Evolutionary conservation across 2,329 filamentous ascomycete genomes (phyloP).

Genomic region (Penicillium thymicola): DNA sequence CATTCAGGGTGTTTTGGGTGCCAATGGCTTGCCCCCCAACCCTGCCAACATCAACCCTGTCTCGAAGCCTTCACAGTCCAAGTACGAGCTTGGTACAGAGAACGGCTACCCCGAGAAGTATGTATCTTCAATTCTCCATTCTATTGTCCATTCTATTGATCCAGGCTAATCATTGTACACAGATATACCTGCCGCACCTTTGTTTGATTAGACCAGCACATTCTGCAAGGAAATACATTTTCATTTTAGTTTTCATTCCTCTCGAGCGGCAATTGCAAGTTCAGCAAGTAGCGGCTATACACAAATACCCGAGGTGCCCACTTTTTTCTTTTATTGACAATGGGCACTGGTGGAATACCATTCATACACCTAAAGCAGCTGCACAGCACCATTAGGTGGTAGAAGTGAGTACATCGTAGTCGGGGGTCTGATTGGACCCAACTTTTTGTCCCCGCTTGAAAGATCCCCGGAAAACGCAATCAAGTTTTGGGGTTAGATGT

Average conservation of each 20-base stretch:
- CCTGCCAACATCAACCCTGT: conserved; percentile 66
- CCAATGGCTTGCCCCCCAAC: conserved; percentile 79
- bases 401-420: neutral
- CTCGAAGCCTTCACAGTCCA: conserved; percentile 33
- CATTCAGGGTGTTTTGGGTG: conserved; percentile 62
- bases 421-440: neutral
- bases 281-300: neutral
- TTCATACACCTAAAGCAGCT: neutral
- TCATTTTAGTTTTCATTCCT: neutral
- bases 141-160: conserved; percentile 14
- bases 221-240: conserved; percentile 2
- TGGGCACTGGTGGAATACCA: neutral
- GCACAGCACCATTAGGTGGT: neutral
- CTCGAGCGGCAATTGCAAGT: neutral
- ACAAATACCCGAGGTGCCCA: neutral
- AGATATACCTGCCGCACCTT: conserved; percentile 49
- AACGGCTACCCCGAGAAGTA: conserved; percentile 69
- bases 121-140: conserved; percentile 38
- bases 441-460: neutral
- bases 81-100: conserved; percentile 64
- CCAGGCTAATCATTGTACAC: conserved; percentile 15
- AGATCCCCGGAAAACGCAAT: neutral
- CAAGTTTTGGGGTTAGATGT: neutral
- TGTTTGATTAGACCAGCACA: conserved; percentile 31
- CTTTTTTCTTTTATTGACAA: neutral